phyloP scores from a whole-genome alignment of 164 flowering plant species.

The Vitis amurensis region DNA sequence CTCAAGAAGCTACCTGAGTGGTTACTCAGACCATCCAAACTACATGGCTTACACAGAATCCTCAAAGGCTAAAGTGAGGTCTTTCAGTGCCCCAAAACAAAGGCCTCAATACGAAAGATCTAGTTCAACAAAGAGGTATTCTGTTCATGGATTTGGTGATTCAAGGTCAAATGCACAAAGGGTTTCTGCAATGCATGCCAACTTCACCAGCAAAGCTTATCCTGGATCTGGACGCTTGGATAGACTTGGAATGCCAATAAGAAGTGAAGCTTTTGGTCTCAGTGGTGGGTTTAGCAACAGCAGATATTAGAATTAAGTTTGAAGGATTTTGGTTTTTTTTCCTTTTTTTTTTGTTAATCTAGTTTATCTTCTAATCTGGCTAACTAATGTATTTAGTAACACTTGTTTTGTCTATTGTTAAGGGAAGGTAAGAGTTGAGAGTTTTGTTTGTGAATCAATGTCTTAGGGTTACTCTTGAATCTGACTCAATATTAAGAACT shows the following conservation, averaged over 20 bases:
- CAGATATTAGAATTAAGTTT: slow-evolving; percentile 19
- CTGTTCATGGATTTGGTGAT: slow-evolving; percentile 44
- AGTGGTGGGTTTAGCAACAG: slow-evolving; percentile 16
- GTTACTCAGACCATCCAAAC: slow-evolving; percentile 51
- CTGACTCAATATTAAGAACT: not conserved
- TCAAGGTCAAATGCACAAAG: slow-evolving; percentile 34
- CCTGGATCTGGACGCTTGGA: slow-evolving; percentile 85
- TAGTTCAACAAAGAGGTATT: slow-evolving; percentile 42
- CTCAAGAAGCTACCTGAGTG: slow-evolving; percentile 45
- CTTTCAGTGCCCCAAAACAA: slow-evolving; percentile 65
- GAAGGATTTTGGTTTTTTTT: not conserved
- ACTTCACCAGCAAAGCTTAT: slow-evolving; percentile 60
- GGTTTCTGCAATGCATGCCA: slow-evolving; percentile 41
- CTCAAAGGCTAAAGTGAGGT: slow-evolving; percentile 53
- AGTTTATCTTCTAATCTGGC: slow-evolving; percentile 11
- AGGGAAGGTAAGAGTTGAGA: not conserved
- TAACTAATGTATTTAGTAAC: slow-evolving; percentile 10
- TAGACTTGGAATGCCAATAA: slow-evolving; percentile 73
- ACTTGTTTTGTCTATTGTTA: not conserved
- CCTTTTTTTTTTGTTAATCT: not conserved
- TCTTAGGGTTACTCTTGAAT: not conserved
- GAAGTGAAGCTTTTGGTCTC: slow-evolving; percentile 20
- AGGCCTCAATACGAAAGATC: slow-evolving; percentile 59
- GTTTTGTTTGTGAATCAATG: not conserved
- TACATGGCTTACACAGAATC: slow-evolving; percentile 69